These are phyloP conservation scores for Circinella minor DNA, from an alignment of 371 early-diverging fungal species.

Conservation along the genomic window DNA sequence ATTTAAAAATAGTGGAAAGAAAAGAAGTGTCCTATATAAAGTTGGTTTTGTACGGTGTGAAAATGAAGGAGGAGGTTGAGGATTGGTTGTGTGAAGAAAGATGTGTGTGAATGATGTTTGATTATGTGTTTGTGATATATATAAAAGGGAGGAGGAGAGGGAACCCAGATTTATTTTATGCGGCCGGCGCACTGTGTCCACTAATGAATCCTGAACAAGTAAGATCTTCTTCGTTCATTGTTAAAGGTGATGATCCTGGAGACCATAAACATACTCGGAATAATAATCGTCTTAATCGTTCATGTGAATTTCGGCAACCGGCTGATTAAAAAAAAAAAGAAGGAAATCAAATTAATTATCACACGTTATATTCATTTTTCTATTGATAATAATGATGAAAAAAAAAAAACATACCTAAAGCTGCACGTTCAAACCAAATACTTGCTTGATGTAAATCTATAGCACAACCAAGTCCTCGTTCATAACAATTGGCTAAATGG, in stretches of 20 bases:
- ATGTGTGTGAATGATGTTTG: too few species aligned
- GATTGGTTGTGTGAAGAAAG: background rate
- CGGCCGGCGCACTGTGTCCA: conserved; percentile 59
- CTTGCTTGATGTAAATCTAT: conserved; percentile 63
- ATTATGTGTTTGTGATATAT: too few species aligned
- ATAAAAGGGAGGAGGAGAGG: background rate
- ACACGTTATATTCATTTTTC: too few species aligned
- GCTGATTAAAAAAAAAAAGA: too few species aligned
- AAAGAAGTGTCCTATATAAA: background rate
- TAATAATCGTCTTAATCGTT: conserved; percentile 53
- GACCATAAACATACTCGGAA: conserved; percentile 50
- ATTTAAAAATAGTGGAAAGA: background rate
- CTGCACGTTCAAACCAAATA: conserved; percentile 72
- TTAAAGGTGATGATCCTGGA: conserved; percentile 32
- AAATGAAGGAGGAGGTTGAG: background rate
- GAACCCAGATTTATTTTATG: conserved; percentile 28
- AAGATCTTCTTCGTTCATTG: conserved; percentile 38
- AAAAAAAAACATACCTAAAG: conserved; percentile 38
- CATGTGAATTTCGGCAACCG: conserved; percentile 63
- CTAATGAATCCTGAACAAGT: conserved; percentile 42
- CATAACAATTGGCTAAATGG: conserved; percentile 69
- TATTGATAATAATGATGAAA: too few species aligned
- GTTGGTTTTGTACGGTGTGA: too few species aligned
- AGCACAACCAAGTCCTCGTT: conserved; percentile 69
- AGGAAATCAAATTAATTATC: too few species aligned